Evolutionary conservation across 208 protist genomes (phyloP).

Genomic region (Acanthamoeba triangularis): DNA sequence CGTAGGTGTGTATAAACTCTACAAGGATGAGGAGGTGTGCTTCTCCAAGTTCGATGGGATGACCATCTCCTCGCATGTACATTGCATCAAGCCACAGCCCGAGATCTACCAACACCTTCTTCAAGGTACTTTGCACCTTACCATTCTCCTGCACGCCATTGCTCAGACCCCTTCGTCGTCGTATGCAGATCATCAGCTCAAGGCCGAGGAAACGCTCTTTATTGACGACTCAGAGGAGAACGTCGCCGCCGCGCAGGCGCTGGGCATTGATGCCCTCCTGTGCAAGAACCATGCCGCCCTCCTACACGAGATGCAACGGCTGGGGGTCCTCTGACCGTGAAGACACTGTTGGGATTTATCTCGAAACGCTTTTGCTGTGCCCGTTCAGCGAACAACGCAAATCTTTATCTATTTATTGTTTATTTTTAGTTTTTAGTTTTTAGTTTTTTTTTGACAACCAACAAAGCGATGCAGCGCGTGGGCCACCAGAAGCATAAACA

Average conservation of each 20-base stretch:
- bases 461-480: too few relatives aligned
- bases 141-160: background rate
- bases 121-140: background rate
- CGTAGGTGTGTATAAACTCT: conserved; percentile 17
- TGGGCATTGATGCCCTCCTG: conserved; percentile 41
- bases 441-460: too few relatives aligned
- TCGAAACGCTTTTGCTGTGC: too few relatives aligned
- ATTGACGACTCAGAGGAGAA: conserved; percentile 60
- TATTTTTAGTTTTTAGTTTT: too few relatives aligned
- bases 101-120: conserved; percentile 53
- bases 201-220: conserved; percentile 26
- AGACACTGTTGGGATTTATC: too few relatives aligned
- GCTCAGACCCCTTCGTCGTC: background rate
- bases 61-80: conserved; percentile 9
- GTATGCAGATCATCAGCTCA: background rate
- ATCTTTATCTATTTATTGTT: too few relatives aligned
- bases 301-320: background rate
- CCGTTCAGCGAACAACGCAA: too few relatives aligned
- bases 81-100: conserved; percentile 53
- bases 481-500: too few relatives aligned
- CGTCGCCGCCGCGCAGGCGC: background rate
- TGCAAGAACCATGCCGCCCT: conserved; percentile 17
- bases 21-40: conserved; percentile 51
- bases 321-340: background rate
- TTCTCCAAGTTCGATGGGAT: conserved; percentile 54